phyloP scores from a whole-genome alignment of 164 flowering plant species.

The Echeveria elegans region DNA sequence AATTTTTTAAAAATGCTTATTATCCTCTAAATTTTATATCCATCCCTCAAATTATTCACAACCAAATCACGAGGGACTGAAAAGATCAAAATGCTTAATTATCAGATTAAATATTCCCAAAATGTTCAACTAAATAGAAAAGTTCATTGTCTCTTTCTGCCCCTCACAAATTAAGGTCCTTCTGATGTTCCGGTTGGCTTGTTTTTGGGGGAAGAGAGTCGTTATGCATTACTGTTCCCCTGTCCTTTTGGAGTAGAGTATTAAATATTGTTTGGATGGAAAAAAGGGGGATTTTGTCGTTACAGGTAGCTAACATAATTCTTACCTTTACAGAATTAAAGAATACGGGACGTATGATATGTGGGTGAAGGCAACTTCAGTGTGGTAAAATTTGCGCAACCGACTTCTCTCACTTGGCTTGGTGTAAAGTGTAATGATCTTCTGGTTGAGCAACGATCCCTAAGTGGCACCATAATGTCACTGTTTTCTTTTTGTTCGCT shows the following conservation, averaged over 20 bases:
- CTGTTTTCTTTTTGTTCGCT: neutral
- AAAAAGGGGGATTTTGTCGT: neutral
- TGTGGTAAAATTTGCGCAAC: neutral
- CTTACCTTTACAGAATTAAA: neutral
- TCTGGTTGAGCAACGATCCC: neutral
- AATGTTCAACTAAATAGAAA: too few relatives aligned
- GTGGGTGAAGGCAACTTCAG: conserved; percentile 2
- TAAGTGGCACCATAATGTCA: neutral
- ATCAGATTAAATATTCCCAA: too few relatives aligned
- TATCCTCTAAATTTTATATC: too few relatives aligned
- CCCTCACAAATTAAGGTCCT: neutral
- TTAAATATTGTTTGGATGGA: neutral
- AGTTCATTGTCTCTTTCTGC: neutral
- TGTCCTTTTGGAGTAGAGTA: neutral
- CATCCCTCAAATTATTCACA: too few relatives aligned
- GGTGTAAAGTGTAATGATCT: neutral
- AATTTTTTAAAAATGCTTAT: too few relatives aligned
- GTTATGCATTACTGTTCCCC: neutral
- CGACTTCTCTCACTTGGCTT: too few relatives aligned
- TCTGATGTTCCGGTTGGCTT: neutral
- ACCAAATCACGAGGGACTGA: too few relatives aligned
- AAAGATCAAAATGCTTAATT: too few relatives aligned
- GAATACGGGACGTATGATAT: neutral
- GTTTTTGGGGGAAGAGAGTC: neutral
- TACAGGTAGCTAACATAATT: neutral